A percentile compares a stretch with the other conserved stretches of the same genome.
Conservation (phyloP, 768 basidiomycete species). For the Boletus barrowsii region DNA sequence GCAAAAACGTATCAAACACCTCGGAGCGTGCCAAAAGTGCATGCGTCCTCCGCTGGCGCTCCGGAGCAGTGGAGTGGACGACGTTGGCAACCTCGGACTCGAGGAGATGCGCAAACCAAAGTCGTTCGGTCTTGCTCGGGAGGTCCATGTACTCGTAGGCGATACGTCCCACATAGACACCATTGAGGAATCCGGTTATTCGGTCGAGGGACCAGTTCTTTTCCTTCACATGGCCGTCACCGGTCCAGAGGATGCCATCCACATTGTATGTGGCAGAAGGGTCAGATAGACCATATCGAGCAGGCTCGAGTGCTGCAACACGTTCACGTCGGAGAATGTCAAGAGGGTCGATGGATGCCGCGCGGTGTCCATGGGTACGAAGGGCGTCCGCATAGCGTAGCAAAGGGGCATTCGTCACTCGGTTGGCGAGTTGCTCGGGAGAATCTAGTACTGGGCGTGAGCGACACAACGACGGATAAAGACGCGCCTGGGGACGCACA, state of each 20-base stretch:
- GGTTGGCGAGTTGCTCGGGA: slow-evolving; percentile 60
- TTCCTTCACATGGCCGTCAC: slow-evolving; percentile 21
- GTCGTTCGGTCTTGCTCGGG: slow-evolving; percentile 76
- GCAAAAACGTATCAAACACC: slow-evolving; percentile 80
- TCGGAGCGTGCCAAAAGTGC: slow-evolving; percentile 71
- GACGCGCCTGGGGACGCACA: slow-evolving; percentile 44
- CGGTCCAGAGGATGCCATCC: slow-evolving; percentile 80
- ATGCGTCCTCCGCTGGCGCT: slow-evolving; percentile 58
- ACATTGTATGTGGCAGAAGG: slow-evolving; percentile 58
- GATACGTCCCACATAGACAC: slow-evolving; percentile 79
- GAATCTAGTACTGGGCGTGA: slow-evolving; percentile 46
- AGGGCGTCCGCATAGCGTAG: slow-evolving; percentile 88
- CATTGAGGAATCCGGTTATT: slow-evolving; percentile 66
- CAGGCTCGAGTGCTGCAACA: slow-evolving; percentile 71
- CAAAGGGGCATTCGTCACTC: slow-evolving; percentile 69
- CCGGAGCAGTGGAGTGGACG: slow-evolving; percentile 27
- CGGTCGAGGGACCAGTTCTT: slow-evolving; percentile 66
- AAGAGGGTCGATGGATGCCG: slow-evolving; percentile 83
- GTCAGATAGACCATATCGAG: slow-evolving; percentile 70
- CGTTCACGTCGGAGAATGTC: slow-evolving; percentile 83
- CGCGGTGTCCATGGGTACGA: slow-evolving; percentile 81
- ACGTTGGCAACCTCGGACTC: slow-evolving; percentile 48
- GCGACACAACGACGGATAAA: not conserved
- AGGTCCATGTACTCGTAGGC: slow-evolving; percentile 94
- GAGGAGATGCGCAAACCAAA: slow-evolving; percentile 86